phyloP scores from a whole-genome alignment of 2,329 filamentous ascomycete species.

The Hansfordia pulvinata region DNA sequence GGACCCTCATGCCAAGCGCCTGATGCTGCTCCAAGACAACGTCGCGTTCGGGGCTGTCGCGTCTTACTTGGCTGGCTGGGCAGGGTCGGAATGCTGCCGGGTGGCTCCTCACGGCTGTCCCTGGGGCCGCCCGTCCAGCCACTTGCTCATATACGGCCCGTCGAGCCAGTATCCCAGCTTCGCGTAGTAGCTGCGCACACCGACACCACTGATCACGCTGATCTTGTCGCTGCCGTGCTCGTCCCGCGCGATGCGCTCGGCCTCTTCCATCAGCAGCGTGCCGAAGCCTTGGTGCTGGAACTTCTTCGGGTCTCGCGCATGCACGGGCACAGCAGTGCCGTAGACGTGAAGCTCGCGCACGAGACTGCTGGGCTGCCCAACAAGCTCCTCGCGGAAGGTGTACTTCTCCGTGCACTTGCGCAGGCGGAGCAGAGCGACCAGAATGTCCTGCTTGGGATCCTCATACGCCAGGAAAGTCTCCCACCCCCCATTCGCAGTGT shows the following conservation, averaged over 20 bases:
- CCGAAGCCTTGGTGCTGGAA: constrained; percentile 98
- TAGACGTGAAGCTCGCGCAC: constrained; percentile 95
- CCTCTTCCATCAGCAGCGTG: constrained; percentile 94
- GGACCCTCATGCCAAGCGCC: too few relatives aligned
- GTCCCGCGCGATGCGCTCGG: constrained; percentile 83
- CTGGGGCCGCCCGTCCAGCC: constrained; percentile 34
- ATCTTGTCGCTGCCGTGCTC: constrained; percentile 93
- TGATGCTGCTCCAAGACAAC: too few relatives aligned
- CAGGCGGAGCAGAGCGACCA: constrained; percentile 79
- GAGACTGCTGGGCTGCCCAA: constrained; percentile 75
- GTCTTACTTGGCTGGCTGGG: too few relatives aligned
- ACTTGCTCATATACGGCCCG: constrained; percentile 71
- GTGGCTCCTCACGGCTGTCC: constrained; percentile 1
- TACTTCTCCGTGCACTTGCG: constrained; percentile 85
- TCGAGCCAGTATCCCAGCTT: constrained; percentile 90
- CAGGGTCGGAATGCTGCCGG: not conserved
- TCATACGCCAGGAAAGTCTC: constrained; percentile 98
- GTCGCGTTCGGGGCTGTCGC: too few relatives aligned
- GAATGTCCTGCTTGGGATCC: constrained; percentile 94
- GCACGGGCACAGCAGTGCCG: constrained; percentile 91
- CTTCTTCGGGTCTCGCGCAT: constrained; percentile 87
- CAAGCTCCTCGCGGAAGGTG: constrained; percentile 82
- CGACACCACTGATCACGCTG: constrained; percentile 94
- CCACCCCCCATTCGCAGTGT: constrained; percentile 92
- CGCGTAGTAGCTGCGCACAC: constrained; percentile 87